Percentiles rank a stretch among this genome's conserved stretches.
Conservation (phyloP, 257 asterid species). For the Mitragyna speciosa region DNA sequence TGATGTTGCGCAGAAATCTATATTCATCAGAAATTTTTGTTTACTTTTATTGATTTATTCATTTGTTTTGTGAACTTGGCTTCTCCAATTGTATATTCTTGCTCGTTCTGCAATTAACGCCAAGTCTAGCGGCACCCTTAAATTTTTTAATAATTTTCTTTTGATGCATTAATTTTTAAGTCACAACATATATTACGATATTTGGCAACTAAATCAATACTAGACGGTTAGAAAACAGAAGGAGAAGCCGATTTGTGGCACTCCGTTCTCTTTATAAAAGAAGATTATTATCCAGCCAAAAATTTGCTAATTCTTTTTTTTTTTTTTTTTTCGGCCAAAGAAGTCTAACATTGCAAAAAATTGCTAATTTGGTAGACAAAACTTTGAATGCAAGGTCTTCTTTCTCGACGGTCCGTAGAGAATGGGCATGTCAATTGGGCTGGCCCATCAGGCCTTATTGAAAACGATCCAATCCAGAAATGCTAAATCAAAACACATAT, state of each 20-base stretch:
- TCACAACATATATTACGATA: neutral
- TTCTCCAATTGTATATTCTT: neutral
- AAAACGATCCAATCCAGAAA: neutral
- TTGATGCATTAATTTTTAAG: neutral
- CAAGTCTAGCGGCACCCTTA: neutral
- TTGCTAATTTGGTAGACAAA: too few species aligned
- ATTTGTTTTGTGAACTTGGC: neutral
- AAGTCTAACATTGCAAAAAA: too few species aligned
- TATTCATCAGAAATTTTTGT: neutral
- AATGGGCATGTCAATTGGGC: neutral
- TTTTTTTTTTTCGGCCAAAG: too few species aligned
- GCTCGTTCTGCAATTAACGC: too few species aligned
- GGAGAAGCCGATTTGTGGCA: too few species aligned
- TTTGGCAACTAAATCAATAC: neutral
- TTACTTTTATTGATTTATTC: too few species aligned
- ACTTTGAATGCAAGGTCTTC: neutral
- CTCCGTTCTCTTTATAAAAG: too few species aligned
- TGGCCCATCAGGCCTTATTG: neutral
- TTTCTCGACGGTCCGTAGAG: too few species aligned
- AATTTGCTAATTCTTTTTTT: too few species aligned
- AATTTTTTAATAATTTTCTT: neutral
- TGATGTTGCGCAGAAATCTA: neutral
- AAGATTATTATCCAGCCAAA: too few species aligned
- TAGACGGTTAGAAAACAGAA: neutral
- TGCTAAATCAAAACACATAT: too few species aligned